These are phyloP conservation scores for Puccinellia tenuiflora DNA, from an alignment of 176 grass and related monocot genomes.

Conservation along the genomic window DNA sequence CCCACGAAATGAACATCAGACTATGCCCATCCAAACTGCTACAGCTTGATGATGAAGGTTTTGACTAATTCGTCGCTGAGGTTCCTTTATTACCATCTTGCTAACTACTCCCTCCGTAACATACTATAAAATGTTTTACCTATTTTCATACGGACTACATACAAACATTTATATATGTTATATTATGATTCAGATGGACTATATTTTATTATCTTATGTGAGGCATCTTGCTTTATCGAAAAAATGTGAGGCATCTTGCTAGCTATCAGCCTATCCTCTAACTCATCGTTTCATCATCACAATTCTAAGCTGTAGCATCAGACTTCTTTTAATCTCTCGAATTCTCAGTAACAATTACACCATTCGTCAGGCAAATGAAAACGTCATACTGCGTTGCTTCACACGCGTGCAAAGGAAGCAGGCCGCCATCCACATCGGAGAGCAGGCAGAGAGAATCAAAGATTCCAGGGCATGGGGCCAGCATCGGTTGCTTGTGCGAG, in stretches of 20 bases:
- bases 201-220: too few species aligned
- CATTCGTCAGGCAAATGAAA: neutral
- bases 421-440: neutral
- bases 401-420: neutral
- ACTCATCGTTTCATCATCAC: neutral
- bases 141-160: too few species aligned
- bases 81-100: too few species aligned
- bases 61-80: too few species aligned
- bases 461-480: conserved; percentile 22
- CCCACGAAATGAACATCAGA: too few species aligned
- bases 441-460: conserved; percentile 31
- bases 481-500: neutral
- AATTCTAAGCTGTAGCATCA: neutral
- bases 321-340: neutral
- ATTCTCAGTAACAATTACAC: neutral
- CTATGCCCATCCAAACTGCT: neutral
- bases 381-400: neutral
- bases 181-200: too few species aligned
- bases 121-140: too few species aligned
- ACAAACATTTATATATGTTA: too few species aligned
- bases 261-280: neutral
- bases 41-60: too few species aligned
- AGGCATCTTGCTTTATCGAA: too few species aligned
- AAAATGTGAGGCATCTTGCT: too few species aligned
- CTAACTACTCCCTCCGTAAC: too few species aligned